Conservation (phyloP, 345 rosid genomes). For the Melaleuca alternifolia region DNA sequence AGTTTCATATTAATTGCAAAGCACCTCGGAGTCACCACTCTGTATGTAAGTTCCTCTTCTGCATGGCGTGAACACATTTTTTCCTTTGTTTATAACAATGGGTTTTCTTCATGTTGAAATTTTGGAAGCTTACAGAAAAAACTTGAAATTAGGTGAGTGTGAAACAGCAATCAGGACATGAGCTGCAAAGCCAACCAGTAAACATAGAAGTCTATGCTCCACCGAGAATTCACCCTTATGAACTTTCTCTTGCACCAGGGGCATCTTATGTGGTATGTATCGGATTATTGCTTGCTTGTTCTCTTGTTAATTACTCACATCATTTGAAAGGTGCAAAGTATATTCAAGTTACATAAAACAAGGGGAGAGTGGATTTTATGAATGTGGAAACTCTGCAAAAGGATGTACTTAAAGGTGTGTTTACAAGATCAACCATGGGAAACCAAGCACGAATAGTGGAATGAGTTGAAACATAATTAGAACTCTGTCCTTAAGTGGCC, state of each 20-base stretch:
- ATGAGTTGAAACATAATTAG: background rate
- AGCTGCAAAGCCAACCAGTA: constrained; percentile 56
- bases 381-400: background rate
- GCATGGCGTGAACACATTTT: background rate
- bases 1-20: constrained; percentile 56
- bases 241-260: constrained; percentile 79
- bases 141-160: constrained; percentile 56
- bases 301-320: background rate
- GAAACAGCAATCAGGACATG: constrained; percentile 72
- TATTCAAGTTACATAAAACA: background rate
- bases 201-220: constrained; percentile 84
- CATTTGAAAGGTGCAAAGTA: background rate
- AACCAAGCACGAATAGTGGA: background rate
- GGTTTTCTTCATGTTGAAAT: background rate
- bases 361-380: background rate
- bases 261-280: constrained; percentile 69
- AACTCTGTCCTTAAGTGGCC: background rate
- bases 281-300: background rate
- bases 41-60: constrained; percentile 49
- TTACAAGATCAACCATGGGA: background rate
- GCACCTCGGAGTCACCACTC: constrained; percentile 67
- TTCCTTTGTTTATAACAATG: background rate
- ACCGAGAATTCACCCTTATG: constrained; percentile 62
- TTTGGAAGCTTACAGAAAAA: constrained; percentile 9
- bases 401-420: background rate